These are phyloP conservation scores for Xylaria acuta DNA, from an alignment of 495 filamentous ascomycete genomes.

Conservation along the genomic window DNA sequence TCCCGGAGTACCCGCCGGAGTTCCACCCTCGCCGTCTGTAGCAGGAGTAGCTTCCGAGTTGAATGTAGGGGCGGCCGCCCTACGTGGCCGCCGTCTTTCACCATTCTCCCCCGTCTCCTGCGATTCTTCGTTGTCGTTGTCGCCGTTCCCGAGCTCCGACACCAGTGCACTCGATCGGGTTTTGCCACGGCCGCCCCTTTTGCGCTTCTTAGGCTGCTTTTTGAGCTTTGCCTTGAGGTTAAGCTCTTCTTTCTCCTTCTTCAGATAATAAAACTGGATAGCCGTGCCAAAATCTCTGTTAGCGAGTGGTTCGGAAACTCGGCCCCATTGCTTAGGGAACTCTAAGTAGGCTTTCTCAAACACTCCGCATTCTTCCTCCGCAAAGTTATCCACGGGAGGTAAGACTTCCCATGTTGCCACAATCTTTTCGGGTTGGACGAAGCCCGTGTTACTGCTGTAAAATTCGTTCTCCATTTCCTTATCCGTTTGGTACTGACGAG, in stretches of 20 bases:
- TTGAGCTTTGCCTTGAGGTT: conserved; percentile 87
- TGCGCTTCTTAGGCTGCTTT: conserved; percentile 70
- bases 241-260: conserved; percentile 84
- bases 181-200: conserved; percentile 60
- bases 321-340: conserved; percentile 89
- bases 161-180: conserved; percentile 79
- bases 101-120: conserved; percentile 58
- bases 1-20: conserved; percentile 53
- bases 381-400: conserved; percentile 84
- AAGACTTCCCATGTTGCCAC: conserved; percentile 74
- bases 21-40: conserved; percentile 62
- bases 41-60: conserved; percentile 51
- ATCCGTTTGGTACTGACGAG: conserved; percentile 70
- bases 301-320: conserved; percentile 76
- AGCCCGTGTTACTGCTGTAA: conserved; percentile 77
- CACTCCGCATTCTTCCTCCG: conserved; percentile 72
- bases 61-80: conserved; percentile 61
- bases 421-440: conserved; percentile 68
- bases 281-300: conserved; percentile 81
- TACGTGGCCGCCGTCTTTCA: conserved; percentile 58
- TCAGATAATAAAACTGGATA: conserved; percentile 95
- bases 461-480: conserved; percentile 55
- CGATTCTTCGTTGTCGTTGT: conserved; percentile 61
- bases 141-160: conserved; percentile 69
- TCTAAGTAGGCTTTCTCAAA: conserved; percentile 83